Base-by-base conservation (phyloP, 1,284 basidiomycete genomes). In the Kalmanozyma brasiliensis region DNA sequence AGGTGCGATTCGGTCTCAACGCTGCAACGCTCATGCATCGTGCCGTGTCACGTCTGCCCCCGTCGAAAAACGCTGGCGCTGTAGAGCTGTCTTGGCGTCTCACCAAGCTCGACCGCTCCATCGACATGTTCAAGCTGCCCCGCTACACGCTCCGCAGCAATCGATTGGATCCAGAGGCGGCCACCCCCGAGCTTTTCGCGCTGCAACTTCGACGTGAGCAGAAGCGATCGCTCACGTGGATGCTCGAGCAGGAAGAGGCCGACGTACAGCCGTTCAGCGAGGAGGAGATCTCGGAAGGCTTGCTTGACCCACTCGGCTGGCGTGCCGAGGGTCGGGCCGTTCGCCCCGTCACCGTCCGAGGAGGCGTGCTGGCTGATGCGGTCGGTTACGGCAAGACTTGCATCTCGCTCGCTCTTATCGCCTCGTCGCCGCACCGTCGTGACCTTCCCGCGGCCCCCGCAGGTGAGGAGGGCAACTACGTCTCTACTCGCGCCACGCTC, bases 311-410 rank as follows among this genome's bases (percentile, higher is more conserved):
- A 43, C 85, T 97, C 8, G 91, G 92, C 4, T 97, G 94, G 94
- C 87, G 93, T 73, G 93, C 91, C 5, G 93, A 97, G 82, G 94
- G 91, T 44, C 90, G 91, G 45, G 93, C 92, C 2, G 88, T 91
- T 72, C 85, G 93, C 20, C 87, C 89, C 0, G 87, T 92, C 49
- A 86, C 85, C 62, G 84, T 96, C 22, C 87, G 91, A 44, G 94
- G 94, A 14, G 94, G 94, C 24, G 94, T 97, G 49, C 87, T 97
- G 42, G 94, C 94, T 8, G 94, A 97, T 77, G 90, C 95, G 82
- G 94, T 97, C 69, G 94, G 94, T 46, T 97, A 97, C 79, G 94
- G 94, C 30, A 97, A 97, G 84, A 97, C 94, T 0, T 93, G 93
- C 23, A 96, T 97, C 73, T 93, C 93, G 0, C 86, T 97, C 19